Evolutionary conservation across 2,329 filamentous ascomycete genomes (phyloP), one percentile per base, ranked within the genome.

Genomic region (Lasiodiplodia citricola): DNA sequence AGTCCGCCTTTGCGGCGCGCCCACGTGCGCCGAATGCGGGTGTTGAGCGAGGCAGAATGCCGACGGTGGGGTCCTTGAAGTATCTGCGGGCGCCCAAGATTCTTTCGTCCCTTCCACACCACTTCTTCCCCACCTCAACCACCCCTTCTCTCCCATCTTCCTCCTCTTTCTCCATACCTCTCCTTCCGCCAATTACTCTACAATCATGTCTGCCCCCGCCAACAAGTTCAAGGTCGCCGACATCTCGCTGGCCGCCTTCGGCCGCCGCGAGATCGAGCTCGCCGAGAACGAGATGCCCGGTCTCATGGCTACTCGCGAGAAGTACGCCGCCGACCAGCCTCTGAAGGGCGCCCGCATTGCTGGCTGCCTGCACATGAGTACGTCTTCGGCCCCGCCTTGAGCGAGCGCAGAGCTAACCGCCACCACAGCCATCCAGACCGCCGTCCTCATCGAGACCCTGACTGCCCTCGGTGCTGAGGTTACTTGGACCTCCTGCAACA

Each of bases 401-500:
- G 70, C 28, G 41, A 31, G 70, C 28, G 41, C 66, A 11, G 60
- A 21, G 21, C 74, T 77, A 54, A 76, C 70, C 38, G 63, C 28
- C 14, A 73, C 16, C 41, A 5, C 71, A 90, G 88, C 96, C 82
- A 98, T 99, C 86, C 96, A 99, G 88, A 99, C 96, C 74, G 96
- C 96, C 77, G 96, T 99, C 80, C 91, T 99, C 79, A 99, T 99
- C 84, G 96, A 99, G 91, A 99, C 96, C 74, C 91, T 99, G 81
- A 92, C 88, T 79, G 87, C 91, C 75, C 93, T 99, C 78, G 96
- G 96, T 86, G 96, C 96, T 78, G 96, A 98, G 89, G 92, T 98
- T 78, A 99, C 96, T 81, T 98, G 96, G 96, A 92, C 95, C 71
- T 96, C 92, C 77, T 99, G 96, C 92, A 98, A 99, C 90, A 98